Evolutionary conservation across 129 eudicot species (phyloP), one percentile per base, ranked within the genome.

Genomic region (Arctium lappa): DNA sequence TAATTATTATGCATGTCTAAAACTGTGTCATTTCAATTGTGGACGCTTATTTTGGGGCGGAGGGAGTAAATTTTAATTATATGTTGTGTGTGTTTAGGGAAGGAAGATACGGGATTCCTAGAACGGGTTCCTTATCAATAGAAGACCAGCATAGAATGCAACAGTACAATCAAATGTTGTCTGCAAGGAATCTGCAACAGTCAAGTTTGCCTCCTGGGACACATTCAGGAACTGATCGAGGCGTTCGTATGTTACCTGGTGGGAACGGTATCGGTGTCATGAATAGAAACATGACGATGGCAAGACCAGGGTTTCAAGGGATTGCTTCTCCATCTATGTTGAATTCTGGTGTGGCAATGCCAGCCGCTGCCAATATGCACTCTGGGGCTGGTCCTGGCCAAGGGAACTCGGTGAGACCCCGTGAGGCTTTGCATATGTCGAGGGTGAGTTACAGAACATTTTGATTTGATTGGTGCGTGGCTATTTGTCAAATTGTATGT

Each of bases 111-210:
- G 87, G 86, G 65, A 79, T 91, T 34, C 93, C 97, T 31, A 91
- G 99, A 80, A 79, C 93, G 70, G 86, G 86, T 79, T 84, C 97
- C 29, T 85, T 88, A 72, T 79, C 97, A 60, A 82, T 82, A 73
- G 97, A 95, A 22, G 97, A 95, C 29, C 97, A 93, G 73, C 97
- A 91, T 75, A 86, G 97, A 84, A 42, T 87, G 79, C 97, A 92
- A 46, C 94, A 89, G 62, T 88, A 88, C 73, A 91, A 88, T 82
- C 92, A 91, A 68, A 83, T 93, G 89, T 27, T 86, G 81, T 73
- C 97, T 85, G 90, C 87, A 31, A 91, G 99, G 81, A 95, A 91
- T 82, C 79, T 86, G 68, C 91, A 89, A 71, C 94, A 82, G 78
- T 60, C 94, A 30, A 84, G 62, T 71, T 36, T 78, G 38, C 84